Evolutionary conservation across 306 rosid genomes (phyloP), one percentile per base, ranked within the genome.

Genomic region (Dalbergia cochinchinensis): DNA sequence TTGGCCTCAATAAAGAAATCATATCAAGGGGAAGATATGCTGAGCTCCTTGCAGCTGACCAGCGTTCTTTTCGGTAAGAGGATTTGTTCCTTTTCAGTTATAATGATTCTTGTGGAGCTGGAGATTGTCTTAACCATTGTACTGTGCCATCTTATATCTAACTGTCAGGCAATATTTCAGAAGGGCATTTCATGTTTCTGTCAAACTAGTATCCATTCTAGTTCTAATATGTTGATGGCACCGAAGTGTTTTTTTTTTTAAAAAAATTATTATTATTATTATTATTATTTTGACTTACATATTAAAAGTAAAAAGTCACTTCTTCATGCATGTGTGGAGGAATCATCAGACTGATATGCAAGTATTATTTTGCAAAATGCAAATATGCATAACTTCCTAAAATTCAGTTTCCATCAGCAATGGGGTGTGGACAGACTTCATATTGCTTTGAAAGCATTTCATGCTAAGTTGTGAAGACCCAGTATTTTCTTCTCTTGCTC

Each of bases 1-100:
- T 95, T 87, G 99, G 99, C 63, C 92, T 92, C 87, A 92, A 91
- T 87, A 95, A 92, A 81, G 97, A 95, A 88, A 85, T 91, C 74
- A 85, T 95, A 82, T 95, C 98, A 31, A 87, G 91, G 88, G 99
- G 99, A 86, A 92, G 83, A 85, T 95, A 84, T 85, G 92, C 97
- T 15, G 99, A 95, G 89, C 87, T 92, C 77, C 85, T 80, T 83
- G 95, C 95, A n/a, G 97, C 97, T 55, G 98, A 95, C 71, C 92
- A 95, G 34, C 94, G 99, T 53, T 80, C 99, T 79, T 91, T 95
- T 59, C 91, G 94, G 99, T 92, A 88, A 80, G 33, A 55, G 20
- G 19, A 44, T 71, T 66, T 8, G 57, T 73, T 69, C 31, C 14
- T 47, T 45, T 37, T 74, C 58, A 20, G 54, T 53, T 71, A 13